Evolutionary conservation across 179 eudicot species (phyloP).

Genomic region (Patellifolia procumbens): DNA sequence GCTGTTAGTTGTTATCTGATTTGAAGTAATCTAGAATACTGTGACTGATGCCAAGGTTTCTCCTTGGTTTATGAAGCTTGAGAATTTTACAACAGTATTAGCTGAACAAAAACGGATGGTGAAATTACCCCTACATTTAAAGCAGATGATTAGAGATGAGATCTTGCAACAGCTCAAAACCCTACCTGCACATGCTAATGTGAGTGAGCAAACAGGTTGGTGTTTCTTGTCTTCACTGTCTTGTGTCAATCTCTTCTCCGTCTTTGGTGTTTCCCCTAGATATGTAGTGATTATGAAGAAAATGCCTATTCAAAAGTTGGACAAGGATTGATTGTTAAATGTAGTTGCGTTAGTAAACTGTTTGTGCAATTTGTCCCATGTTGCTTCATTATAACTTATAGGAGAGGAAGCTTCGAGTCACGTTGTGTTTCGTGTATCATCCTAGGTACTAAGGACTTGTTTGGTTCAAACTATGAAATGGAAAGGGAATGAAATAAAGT

Average conservation of each 20-base stretch:
- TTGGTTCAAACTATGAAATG: too few species aligned
- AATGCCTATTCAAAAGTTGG: neutral
- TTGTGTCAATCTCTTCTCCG: neutral
- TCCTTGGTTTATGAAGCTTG: constrained; percentile 45
- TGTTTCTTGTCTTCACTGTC: constrained; percentile 12
- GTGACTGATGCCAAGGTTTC: constrained; percentile 5
- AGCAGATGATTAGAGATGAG: constrained; percentile 59
- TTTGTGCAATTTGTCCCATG: neutral
- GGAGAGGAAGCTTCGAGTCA: neutral
- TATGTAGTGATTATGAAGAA: neutral
- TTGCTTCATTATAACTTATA: neutral
- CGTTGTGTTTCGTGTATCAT: too few species aligned
- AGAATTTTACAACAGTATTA: constrained; percentile 41
- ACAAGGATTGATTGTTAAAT: neutral
- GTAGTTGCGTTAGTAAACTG: neutral
- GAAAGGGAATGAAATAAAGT: too few species aligned
- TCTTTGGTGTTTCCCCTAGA: neutral
- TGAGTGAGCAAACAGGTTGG: constrained; percentile 68
- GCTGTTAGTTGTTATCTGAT: neutral
- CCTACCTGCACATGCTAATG: constrained; percentile 50
- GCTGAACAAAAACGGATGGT: constrained; percentile 38
- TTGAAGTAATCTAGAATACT: neutral
- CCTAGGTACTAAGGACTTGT: too few species aligned
- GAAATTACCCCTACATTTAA: constrained; percentile 54
- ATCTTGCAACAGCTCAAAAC: constrained; percentile 56